phyloP scores from a whole-genome alignment of 371 early-diverging fungal species.

The Gilbertella persicaria region DNA sequence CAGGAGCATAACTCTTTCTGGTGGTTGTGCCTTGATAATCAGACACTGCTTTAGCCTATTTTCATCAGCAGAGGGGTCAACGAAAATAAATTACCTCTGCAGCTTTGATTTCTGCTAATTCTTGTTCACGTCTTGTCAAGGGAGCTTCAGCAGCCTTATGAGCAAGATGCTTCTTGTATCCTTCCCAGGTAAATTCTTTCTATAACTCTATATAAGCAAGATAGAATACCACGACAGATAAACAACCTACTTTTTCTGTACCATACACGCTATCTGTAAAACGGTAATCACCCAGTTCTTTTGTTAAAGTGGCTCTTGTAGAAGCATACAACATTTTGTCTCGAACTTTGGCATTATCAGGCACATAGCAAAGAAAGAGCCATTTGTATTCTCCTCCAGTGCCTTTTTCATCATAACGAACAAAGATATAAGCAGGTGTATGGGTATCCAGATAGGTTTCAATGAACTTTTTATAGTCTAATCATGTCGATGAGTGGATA shows the following conservation, averaged over 20 bases:
- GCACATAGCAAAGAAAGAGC: conserved; percentile 78
- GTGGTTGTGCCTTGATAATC: conserved; percentile 56
- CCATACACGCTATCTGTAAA: conserved; percentile 84
- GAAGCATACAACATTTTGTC: conserved; percentile 92
- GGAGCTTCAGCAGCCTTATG: conserved; percentile 80
- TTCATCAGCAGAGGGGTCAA: no score
- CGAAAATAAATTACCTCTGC: conserved; percentile 67
- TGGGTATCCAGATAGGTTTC: conserved; percentile 50
- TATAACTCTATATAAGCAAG: conserved; percentile 10
- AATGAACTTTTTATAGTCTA: conserved; percentile 28
- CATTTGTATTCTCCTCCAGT: conserved; percentile 60
- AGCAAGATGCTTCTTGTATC: conserved; percentile 71
- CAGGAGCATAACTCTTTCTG: conserved; percentile 64
- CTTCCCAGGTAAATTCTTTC: conserved; percentile 69
- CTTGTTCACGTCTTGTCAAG: conserved; percentile 79
- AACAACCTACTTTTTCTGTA: conserved; percentile 52
- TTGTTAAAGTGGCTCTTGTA: conserved; percentile 73
- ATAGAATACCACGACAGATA: background rate
- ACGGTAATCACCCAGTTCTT: conserved; percentile 75
- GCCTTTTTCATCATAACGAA: conserved; percentile 60
- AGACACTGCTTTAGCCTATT: conserved; percentile 47
- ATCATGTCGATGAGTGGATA: background rate
- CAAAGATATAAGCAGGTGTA: conserved; percentile 70
- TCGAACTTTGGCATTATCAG: conserved; percentile 77
- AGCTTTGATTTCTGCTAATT: conserved; percentile 66